Conservation (phyloP, 768 basidiomycete genomes). For the Boletus pseudopeckii region DNA sequence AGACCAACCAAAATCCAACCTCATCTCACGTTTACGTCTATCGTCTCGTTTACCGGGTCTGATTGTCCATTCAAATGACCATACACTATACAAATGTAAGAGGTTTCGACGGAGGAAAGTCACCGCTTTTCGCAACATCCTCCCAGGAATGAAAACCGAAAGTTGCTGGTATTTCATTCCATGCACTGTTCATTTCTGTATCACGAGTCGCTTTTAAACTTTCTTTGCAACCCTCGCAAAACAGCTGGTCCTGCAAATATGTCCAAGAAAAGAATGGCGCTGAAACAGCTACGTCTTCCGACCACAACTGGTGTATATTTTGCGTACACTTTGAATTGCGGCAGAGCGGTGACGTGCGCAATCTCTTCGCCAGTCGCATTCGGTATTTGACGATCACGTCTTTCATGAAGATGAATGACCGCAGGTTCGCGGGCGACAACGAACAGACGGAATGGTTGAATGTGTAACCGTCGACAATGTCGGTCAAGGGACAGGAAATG, state of each 20-base stretch:
- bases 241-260: neutral
- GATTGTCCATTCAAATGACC: neutral
- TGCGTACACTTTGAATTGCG: accelerated
- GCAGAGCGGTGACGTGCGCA: neutral
- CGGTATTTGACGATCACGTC: neutral
- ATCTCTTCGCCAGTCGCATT: neutral
- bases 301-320: neutral
- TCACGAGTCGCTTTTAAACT: neutral
- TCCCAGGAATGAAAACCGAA: constrained; percentile 11
- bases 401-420: constrained; percentile 1
- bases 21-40: no score
- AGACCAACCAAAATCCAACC: constrained; percentile 1
- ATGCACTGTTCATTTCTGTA: neutral
- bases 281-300: neutral
- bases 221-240: neutral
- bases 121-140: neutral
- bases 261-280: neutral
- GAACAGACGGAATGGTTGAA: neutral
- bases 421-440: constrained; percentile 6
- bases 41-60: neutral
- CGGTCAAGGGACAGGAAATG: neutral
- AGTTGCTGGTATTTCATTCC: neutral
- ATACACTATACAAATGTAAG: neutral
- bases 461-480: constrained; percentile 5
- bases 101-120: neutral